phyloP scores from a whole-genome alignment of 2,329 filamentous ascomycete genomes.

The Cryphonectria japonica region DNA sequence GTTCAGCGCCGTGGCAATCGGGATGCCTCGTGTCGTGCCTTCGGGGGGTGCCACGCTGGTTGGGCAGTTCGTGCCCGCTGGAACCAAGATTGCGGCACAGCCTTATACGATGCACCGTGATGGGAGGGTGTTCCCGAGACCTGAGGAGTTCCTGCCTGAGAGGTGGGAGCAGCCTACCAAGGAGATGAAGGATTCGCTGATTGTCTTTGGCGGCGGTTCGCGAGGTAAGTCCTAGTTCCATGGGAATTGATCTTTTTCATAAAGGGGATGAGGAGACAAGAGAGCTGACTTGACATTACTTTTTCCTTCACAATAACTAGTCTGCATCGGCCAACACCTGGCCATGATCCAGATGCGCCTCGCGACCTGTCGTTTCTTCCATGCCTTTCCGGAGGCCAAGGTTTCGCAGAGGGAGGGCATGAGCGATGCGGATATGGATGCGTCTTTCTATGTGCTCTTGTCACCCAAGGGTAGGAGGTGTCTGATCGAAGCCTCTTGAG shows the following conservation, averaged over 20 bases:
- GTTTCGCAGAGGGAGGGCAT: conserved; percentile 37
- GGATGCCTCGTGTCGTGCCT: conserved; percentile 47
- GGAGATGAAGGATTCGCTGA: conserved; percentile 35
- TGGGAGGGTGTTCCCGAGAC: conserved; percentile 44
- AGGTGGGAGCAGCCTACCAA: conserved; percentile 43
- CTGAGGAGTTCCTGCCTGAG: conserved; percentile 41
- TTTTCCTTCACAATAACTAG: conserved; percentile 25
- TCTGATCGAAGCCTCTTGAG: conserved; percentile 32
- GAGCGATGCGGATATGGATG: conserved; percentile 38
- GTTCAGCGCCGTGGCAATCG: conserved; percentile 45
- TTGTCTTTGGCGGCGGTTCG: conserved; percentile 37
- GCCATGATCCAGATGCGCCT: conserved; percentile 58
- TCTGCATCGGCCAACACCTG: conserved; percentile 58
- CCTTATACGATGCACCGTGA: conserved; percentile 52
- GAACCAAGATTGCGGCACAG: conserved; percentile 46
- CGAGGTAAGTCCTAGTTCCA: conserved; percentile 32
- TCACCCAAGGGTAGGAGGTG: conserved; percentile 36
- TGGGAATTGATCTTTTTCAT: not conserved
- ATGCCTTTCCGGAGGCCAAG: conserved; percentile 36
- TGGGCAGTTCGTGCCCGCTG: conserved; percentile 45
- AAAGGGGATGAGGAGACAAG: not conserved
- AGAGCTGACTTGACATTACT: not conserved
- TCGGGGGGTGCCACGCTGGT: conserved; percentile 43
- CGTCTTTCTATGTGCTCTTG: conserved; percentile 35
- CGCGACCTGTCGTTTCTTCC: conserved; percentile 53